phyloP scores from a whole-genome alignment of 2,329 filamentous ascomycete genomes.

The Madurella fahalii region DNA sequence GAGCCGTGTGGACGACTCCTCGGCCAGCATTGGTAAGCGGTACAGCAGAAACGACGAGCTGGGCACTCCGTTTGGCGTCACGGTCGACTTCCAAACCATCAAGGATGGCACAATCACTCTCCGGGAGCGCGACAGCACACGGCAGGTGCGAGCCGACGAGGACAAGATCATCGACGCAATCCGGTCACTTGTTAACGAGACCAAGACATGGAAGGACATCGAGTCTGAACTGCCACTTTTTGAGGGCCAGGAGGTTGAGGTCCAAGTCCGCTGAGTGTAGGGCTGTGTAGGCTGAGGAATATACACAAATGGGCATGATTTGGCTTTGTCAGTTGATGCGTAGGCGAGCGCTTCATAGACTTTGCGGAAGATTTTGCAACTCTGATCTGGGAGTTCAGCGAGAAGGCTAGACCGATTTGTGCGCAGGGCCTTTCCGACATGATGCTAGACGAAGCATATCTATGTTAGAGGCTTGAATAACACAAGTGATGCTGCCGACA shows the following conservation, averaged over 20 bases:
- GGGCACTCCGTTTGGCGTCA: constrained; percentile 89
- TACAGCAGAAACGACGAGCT: constrained; percentile 95
- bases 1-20: constrained; percentile 84
- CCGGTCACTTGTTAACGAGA: constrained; percentile 47
- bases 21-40: constrained; percentile 88
- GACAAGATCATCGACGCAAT: constrained; percentile 75
- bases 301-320: background rate
- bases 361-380: background rate
- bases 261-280: constrained; percentile 15
- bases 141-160: constrained; percentile 80
- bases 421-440: too few relatives aligned
- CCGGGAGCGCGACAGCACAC: constrained; percentile 84
- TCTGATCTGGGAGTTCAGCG: background rate
- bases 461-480: too few relatives aligned
- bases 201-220: constrained; percentile 64
- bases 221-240: constrained; percentile 77
- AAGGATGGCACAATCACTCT: constrained; percentile 84
- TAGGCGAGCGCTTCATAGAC: constrained; percentile 2
- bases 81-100: constrained; percentile 91
- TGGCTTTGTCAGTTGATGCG: background rate
- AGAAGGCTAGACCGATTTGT: too few relatives aligned
- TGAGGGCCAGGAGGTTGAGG: constrained; percentile 62
- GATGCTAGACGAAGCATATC: too few relatives aligned
- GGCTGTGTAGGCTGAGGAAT: background rate
- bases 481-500: too few relatives aligned